Percentiles rank a stretch among this genome's conserved stretches.
These are phyloP conservation scores for Hypoxylon fuscum DNA, from an alignment of 495 filamentous ascomycete species.

Conservation along the genomic window DNA sequence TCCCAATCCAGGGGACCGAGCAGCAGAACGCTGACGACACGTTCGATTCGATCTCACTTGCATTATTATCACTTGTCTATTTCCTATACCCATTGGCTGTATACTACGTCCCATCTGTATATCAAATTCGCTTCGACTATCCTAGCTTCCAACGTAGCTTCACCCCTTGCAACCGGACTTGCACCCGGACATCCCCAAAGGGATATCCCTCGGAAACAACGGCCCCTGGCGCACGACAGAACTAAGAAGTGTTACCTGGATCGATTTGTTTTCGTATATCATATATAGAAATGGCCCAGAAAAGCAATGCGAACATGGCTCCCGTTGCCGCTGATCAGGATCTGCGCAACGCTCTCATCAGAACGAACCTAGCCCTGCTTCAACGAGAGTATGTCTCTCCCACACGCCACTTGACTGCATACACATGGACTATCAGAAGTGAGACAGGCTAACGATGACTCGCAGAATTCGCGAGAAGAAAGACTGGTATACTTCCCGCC, in stretches of 20 bases:
- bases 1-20: slow-evolving; percentile 3
- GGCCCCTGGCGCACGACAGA: not conserved
- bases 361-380: slow-evolving; percentile 36
- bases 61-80: slow-evolving; percentile 2
- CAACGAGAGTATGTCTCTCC: slow-evolving; percentile 35
- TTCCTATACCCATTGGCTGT: not conserved
- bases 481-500: slow-evolving; percentile 33
- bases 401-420: not conserved
- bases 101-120: not conserved
- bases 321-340: slow-evolving; percentile 24
- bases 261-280: not conserved
- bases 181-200: slow-evolving; percentile 28
- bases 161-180: slow-evolving; percentile 3
- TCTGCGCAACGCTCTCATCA: slow-evolving; percentile 34
- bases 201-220: slow-evolving; percentile 1
- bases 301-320: slow-evolving; percentile 12
- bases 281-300: slow-evolving; percentile 21
- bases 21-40: not conserved
- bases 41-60: slow-evolving; percentile 10
- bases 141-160: not conserved
- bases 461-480: slow-evolving; percentile 36
- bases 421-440: not conserved
- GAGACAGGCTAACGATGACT: not conserved
- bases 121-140: slow-evolving; percentile 1
- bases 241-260: not conserved